Evolutionary conservation across 257 asterid species (phyloP).

Genomic region (Marsdenia floribunda): DNA sequence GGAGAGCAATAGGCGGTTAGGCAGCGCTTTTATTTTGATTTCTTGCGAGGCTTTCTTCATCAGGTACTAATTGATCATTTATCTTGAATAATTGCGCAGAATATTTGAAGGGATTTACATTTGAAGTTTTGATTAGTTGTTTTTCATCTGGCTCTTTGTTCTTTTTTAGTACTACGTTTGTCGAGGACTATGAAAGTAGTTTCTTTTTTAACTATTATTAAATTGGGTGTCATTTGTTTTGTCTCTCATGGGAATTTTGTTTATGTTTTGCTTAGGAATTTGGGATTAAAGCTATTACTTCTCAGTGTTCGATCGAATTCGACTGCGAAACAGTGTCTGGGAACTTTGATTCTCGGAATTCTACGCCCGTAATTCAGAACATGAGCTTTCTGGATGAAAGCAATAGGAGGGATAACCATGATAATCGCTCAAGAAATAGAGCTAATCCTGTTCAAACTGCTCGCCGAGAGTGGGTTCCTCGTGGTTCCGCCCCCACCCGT

Average conservation of each 20-base stretch:
- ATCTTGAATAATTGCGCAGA: neutral
- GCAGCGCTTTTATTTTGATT: neutral
- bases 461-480: constrained; percentile 82
- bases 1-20: constrained; percentile 5
- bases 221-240: neutral
- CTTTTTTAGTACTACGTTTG: neutral
- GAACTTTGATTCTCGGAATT: constrained; percentile 28
- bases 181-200: neutral
- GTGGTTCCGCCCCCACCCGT: constrained; percentile 39
- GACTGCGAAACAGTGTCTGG: constrained; percentile 14
- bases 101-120: neutral
- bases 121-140: neutral
- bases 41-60: neutral
- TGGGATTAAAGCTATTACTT: constrained; percentile 11
- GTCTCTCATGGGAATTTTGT: neutral
- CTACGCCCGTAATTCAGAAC: constrained; percentile 35
- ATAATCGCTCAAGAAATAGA: constrained; percentile 43
- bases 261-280: constrained; percentile 2
- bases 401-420: constrained; percentile 42
- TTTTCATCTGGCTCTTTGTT: constrained; percentile 8
- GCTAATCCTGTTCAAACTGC: constrained; percentile 34
- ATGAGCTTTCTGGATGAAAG: constrained; percentile 72
- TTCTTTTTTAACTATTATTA: neutral
- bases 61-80: constrained; percentile 15
- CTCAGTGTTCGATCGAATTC: constrained; percentile 5